These are phyloP conservation scores for Datisca glomerata DNA, from an alignment of 306 rosid species.

Conservation along the genomic window DNA sequence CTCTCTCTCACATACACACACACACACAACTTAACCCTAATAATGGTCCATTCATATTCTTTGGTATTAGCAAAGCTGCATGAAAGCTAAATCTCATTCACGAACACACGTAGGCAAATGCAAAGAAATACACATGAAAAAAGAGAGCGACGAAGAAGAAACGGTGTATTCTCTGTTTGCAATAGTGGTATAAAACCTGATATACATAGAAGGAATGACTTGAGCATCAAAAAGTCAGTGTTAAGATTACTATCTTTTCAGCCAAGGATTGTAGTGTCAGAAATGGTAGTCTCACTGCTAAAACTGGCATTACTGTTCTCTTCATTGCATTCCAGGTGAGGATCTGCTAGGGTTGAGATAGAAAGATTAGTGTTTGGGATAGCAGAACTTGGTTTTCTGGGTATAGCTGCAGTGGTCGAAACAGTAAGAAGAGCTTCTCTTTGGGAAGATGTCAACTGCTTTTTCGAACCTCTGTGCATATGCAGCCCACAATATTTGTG, in stretches of 20 bases:
- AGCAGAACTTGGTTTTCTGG: conserved; percentile 13
- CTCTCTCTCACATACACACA: too few relatives aligned
- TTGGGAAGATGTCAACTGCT: conserved; percentile 20
- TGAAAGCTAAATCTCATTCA: too few relatives aligned
- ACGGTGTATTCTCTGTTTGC: background rate
- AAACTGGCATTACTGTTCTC: conserved; percentile 32
- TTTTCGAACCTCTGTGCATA: conserved; percentile 72
- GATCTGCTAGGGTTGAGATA: conserved; percentile 40
- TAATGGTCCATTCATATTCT: too few relatives aligned
- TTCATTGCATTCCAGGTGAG: conserved; percentile 8
- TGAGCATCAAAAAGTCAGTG: background rate
- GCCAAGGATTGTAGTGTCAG: conserved; percentile 35
- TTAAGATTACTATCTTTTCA: conserved; percentile 6
- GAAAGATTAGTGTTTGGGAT: conserved; percentile 51
- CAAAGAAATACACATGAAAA: too few relatives aligned
- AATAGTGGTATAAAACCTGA: background rate
- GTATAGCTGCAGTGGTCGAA: conserved; percentile 12
- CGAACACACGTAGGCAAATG: too few relatives aligned
- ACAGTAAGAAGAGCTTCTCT: conserved; percentile 11
- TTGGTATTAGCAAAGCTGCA: too few relatives aligned
- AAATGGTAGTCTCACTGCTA: conserved; percentile 50
- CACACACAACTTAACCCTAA: too few relatives aligned
- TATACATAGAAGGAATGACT: background rate
- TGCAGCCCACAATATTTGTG: conserved; percentile 68
- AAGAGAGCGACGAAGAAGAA: too few relatives aligned